Evolutionary conservation across 2,329 filamentous ascomycete genomes (phyloP), one percentile per base, ranked within the genome.

Genomic region (Beauveria sp.): DNA sequence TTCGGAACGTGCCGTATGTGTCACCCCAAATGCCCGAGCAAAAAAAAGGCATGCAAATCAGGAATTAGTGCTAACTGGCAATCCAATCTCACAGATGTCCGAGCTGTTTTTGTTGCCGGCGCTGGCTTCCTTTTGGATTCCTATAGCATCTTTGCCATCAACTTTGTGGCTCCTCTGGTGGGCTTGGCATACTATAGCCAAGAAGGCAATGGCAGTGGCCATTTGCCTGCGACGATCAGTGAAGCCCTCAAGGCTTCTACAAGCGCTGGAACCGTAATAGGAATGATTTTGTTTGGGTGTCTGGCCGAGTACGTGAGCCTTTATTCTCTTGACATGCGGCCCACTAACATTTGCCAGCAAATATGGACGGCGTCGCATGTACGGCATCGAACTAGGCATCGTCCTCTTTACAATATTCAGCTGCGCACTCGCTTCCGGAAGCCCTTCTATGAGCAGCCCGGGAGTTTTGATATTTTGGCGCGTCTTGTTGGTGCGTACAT

Each of bases 71-170:
- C 57, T 59, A 24, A 59, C 57, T 8, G 7, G 3, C 4, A 12
- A 46, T 22, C 38, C 10, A 20, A 24, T 50, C 26, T 1, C 5
- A n/a, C 50, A 79, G 75, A 93, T 74, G 79, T 92, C 28, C 84
- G 89, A 52, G 87, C 89, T 60, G 81, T 91, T 3, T 74, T 89
- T 7, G 89, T 93, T 3, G 89, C 90, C 28, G 90, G 90, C 54
- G 86, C 91, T 62, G 90, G 90, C 57, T 93, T 95, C 78, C 91
- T 93, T 71, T 87, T 90, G 52, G 90, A 93, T 72, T 87, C 88
- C 14, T 93, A 93, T 75, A 86, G 84, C 66, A 90, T 92, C 67
- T 95, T 95, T 72, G 88, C 90, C 69, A 89, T 92, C 72, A 90
- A 89, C 71, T 78, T 93, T 53, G 82, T 89, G 54, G 88, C 86